Evolutionary conservation across 768 basidiomycete genomes (phyloP), one percentile per base, ranked within the genome.

Genomic region (Thelephora ganbajun): DNA sequence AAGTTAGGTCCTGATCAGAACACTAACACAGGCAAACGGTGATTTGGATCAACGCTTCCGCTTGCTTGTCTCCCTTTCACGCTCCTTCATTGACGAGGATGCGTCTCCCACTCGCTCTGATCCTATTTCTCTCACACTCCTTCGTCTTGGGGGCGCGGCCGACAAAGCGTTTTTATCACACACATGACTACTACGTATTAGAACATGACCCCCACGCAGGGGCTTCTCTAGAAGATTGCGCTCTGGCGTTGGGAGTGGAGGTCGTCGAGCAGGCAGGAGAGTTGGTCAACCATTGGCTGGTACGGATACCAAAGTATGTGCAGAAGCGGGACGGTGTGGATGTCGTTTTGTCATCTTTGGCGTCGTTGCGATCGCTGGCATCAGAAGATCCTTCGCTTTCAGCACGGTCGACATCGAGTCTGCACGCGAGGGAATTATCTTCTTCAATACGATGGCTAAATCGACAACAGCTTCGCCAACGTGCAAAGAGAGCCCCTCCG

Each of bases 211-310:
- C 84, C 41, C 56, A 58, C 41, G 61, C 66, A 7, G 66, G 68
- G 51, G 70, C 73, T 53, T 71, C 79, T 54, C 71, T 86, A 51
- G 63, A 65, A 48, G 78, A 85, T 52, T 70, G 82, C 49, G 72
- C 79, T 5, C 43, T 59, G 6, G 61, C 67, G 0, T 71, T 98
- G 11, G 80, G 79, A 12, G 81, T 90, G 18, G 83, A 97, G 64
- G 66, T 96, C 43, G 83, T 98, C 48, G 89, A 93, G 59, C 83
- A 77, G 54, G 82, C 80, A 20, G 92, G 96, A 45, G 83, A 92
- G 59, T 74, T 99, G 5, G 59, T 63, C 23, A 69, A 88, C 48
- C 73, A 86, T 64, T 99, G 88, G 86, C 68, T 99, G 14, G 79
- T 96, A 41, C 76, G 88, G 20, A 65, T 70, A 36, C 57, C 63